Base-by-base conservation (phyloP, 1,139 yeast genomes). In the Candida sanyaensis region DNA sequence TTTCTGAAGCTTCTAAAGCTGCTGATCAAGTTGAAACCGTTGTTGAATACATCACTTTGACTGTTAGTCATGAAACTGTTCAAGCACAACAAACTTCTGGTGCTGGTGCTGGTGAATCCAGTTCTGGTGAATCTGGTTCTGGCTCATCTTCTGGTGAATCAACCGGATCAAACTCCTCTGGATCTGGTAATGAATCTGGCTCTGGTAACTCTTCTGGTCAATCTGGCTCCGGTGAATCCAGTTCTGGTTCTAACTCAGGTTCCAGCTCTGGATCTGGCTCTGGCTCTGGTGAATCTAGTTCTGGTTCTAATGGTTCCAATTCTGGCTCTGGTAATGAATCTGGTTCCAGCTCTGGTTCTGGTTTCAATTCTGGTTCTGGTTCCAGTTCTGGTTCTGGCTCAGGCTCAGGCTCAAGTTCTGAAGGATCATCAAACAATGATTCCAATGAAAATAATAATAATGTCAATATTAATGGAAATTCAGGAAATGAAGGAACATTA, bases 1-100 rank as follows among this genome's bases (percentile, higher is more conserved):
- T 46, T 30, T 28, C 37, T 7, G 34, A 45, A 42, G 54, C 52
- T 6, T 49, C 49, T 7, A 26, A 34, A 32, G 52, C 52, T 27
- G 45, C 24, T 30, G 47, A 37, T 40, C 37, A 38, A 24, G 49
- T 51, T 24, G 12, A 26, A 6, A 41, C 43, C 12, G 43, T 21
- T 11, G 12, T 32, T 32, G 43, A 30, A 13, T 4, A n/a, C 9
- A 27, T 32, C 13, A 41, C 37, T 7, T 9, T 21, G 38, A 28
- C 39, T 23, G 43, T 31, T n/a, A 48, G 52, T 27, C 30, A 36
- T 9, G 44, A 41, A 34, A n/a, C 27, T 33, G 33, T 39, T 24
- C 37, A 41, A n/a, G 31, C 45, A 23, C 30, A 27, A 27, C 29
- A 33, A 32, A 28, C 32, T 17, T 12, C 41, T 29, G 37, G 30